phyloP scores from a whole-genome alignment of 768 basidiomycete genomes.

The Hypholoma fasciculare region DNA sequence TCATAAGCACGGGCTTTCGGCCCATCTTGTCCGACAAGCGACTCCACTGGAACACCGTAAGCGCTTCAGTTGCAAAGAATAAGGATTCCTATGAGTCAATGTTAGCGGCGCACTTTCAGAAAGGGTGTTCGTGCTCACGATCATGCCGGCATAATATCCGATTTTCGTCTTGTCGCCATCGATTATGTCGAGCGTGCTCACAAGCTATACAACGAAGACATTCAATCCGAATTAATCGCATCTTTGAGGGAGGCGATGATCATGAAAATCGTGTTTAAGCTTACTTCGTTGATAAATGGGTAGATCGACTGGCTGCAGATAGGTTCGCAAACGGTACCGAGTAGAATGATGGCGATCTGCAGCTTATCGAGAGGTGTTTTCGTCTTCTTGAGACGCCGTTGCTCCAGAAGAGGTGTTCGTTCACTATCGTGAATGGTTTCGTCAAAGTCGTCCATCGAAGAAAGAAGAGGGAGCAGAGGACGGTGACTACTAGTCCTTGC shows the following conservation, averaged over 20 bases:
- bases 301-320: conserved; percentile 49
- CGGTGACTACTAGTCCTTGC: not conserved
- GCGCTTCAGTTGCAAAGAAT: conserved; percentile 49
- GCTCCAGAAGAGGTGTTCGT: conserved; percentile 18
- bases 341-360: conserved; percentile 42
- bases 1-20: conserved; percentile 47
- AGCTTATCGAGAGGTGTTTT: conserved; percentile 39
- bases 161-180: conserved; percentile 62
- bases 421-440: conserved; percentile 14
- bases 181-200: conserved; percentile 61
- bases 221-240: not conserved
- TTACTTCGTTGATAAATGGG: conserved; percentile 53
- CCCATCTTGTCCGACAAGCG: conserved; percentile 49
- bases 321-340: conserved; percentile 46
- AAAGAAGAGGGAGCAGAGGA: not conserved
- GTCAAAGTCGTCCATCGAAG: conserved; percentile 12
- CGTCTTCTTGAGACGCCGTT: conserved; percentile 7
- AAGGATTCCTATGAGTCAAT: conserved; percentile 44
- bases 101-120: not conserved
- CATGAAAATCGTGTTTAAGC: not conserved
- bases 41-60: conserved; percentile 53
- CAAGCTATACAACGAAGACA: conserved; percentile 40
- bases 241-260: not conserved
- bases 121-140: conserved; percentile 29
- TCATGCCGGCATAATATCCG: conserved; percentile 68